phyloP scores from a whole-genome alignment of 192 early-diverging fungal species.

The Pecoramyces ruminantium region DNA sequence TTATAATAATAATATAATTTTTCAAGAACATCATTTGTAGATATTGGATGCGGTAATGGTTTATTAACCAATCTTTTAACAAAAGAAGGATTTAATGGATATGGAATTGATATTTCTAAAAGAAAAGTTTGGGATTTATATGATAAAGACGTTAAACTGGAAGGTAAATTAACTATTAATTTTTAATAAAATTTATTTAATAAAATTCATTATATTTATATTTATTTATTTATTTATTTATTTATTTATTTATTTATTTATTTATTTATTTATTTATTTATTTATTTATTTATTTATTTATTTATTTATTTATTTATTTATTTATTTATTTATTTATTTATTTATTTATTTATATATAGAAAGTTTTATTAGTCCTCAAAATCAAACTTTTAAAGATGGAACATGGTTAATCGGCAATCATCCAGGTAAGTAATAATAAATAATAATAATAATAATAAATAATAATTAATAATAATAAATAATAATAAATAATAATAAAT shows the following conservation, averaged over 20 bases:
- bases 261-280: no score
- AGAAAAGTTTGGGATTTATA: constrained; percentile 54
- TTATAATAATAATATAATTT: no score
- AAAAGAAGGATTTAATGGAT: constrained; percentile 50
- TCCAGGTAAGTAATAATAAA: constrained; percentile 11
- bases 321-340: no score
- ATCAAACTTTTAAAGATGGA: constrained; percentile 19
- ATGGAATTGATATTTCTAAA: constrained; percentile 52
- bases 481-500: no score
- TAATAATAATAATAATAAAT: no score
- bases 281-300: no score
- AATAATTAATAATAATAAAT: neutral
- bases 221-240: neutral
- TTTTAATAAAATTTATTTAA: no score
- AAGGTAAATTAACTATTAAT: constrained; percentile 20
- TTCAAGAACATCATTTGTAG: constrained; percentile 48
- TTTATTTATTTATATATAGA: constrained; percentile 6
- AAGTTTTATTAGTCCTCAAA: constrained; percentile 33
- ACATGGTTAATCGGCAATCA: constrained; percentile 82
- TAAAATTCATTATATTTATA: no score
- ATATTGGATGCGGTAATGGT: constrained; percentile 78
- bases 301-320: no score
- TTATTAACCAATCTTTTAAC: constrained; percentile 54
- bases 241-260: constrained; percentile 5
- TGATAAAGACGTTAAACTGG: constrained; percentile 16